Evolutionary conservation across 352 stramenopile species (phyloP), one percentile per base, ranked within the genome.

Genomic region (Thraustochytrium striatum): DNA sequence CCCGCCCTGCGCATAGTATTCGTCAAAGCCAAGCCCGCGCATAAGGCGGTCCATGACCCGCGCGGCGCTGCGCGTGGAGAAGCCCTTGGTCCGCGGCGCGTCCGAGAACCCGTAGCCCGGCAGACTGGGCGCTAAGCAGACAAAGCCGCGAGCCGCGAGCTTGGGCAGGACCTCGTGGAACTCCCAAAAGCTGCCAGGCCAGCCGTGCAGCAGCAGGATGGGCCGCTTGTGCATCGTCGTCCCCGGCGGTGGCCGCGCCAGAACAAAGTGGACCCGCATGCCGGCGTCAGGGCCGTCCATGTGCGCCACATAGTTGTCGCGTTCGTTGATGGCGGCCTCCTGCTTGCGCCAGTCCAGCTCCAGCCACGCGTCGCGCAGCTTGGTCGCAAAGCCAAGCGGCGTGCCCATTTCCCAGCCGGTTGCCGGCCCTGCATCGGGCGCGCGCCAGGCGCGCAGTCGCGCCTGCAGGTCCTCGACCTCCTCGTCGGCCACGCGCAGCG

Each of bases 111-210:
- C 65, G 25, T 75, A 75, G 21, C 65, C 65, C 2, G 65, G 65
- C 39, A 75, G 39, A 16, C 30, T 55, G 21, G 65, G 65, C 44
- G 36, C 65, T 7, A 75, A 11, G 11, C 65, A 30, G 7, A 32
- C 3, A 32, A 38, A 75, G 0, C 65, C 52, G 65, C 30, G 41
- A 5, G 19, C 59, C 16, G 53, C 52, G 32, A 75, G 65, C 25
- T 21, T 11, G 3, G 65, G 65, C 13, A 75, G 58, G 30, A 75
- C 44, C 1, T 70, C 41, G 38, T 70, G 65, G 36, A 75, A 75
- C 50, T 75, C 65, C 44, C 44, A 75, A 38, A 75, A 58, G 65
- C 65, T 75, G 1, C 65, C 65, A 5, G 65, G 65, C 65, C 65
- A 75, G 0, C 65, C 65, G 39, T 75, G 65, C 25, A 75, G 7